Conservation (phyloP, 345 rosid genomes). For the Pistacia vera region DNA sequence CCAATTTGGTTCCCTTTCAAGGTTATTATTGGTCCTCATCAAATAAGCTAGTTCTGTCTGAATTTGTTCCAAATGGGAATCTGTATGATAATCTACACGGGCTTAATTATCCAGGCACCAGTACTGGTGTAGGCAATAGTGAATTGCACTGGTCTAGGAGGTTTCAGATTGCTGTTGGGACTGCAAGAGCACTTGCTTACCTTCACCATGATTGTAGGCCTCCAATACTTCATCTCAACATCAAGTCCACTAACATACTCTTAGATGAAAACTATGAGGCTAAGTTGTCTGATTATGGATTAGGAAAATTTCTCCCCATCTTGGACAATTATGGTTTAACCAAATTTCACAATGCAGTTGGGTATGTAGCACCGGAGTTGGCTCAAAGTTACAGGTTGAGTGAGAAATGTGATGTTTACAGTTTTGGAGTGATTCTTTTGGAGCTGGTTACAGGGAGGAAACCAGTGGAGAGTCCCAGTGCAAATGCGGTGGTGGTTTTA, state of each 20-base stretch:
- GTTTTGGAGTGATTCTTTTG: constrained; percentile 88
- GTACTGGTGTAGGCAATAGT: constrained; percentile 60
- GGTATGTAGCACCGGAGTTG: constrained; percentile 97
- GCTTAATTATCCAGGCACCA: constrained; percentile 55
- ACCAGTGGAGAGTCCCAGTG: constrained; percentile 78
- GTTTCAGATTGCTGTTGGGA: constrained; percentile 85
- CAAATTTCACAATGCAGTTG: constrained; percentile 84
- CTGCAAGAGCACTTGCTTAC: constrained; percentile 85
- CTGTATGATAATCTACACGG: constrained; percentile 80
- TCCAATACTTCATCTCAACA: constrained; percentile 85
- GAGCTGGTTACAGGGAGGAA: constrained; percentile 92
- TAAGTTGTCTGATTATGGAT: constrained; percentile 84
- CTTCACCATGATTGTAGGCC: constrained; percentile 95
- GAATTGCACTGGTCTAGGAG: constrained; percentile 82
- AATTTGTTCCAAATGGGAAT: constrained; percentile 72
- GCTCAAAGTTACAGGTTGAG: constrained; percentile 75
- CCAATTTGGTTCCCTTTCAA: constrained; percentile 75
- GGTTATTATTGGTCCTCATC: constrained; percentile 91
- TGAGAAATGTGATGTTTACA: constrained; percentile 91
- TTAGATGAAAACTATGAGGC: constrained; percentile 74
- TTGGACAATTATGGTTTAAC: constrained; percentile 73
- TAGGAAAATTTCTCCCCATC: constrained; percentile 81
- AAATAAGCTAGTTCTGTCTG: constrained; percentile 80
- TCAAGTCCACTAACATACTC: constrained; percentile 87
- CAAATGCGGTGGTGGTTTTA: constrained; percentile 70